Evolutionary conservation across 1,284 basidiomycete genomes (phyloP), one percentile per base, ranked within the genome.

Genomic region (Trametes sp.): DNA sequence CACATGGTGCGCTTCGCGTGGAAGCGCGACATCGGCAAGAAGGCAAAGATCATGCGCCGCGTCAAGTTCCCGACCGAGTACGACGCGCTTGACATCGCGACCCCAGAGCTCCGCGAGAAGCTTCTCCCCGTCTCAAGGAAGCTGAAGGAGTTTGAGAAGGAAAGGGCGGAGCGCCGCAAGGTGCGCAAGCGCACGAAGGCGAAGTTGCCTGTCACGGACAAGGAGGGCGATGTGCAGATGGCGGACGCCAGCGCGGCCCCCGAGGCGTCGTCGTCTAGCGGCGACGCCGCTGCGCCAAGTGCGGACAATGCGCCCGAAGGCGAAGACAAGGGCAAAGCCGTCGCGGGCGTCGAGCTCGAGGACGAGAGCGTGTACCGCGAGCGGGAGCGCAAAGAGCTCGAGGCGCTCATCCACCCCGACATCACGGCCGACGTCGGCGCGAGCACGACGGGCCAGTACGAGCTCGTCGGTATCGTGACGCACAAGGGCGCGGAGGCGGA

Each of bases 1-100:
- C 95, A 96, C 70, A 93, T 98, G 89, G 95, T 97, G 8, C 90
- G 98, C 51, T 99, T 99, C 77, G 94, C 92, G 67, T 99, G 97
- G 97, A 83, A 95, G 64, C 83, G 88, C 48, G 97, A 98, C 69
- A 96, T 98, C 62, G 81, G 82, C 68, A 96, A 95, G 80, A 96
- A 96, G 73, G 88, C 93, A 1, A 96, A 96, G 79, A 95, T 96
- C 74, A 94, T 96, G 94, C 89, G 96, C 62, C 94, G 93, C 81
- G 96, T 98, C 67, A 98, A 96, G 77, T 98, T 98, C 78, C 91
- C 92, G 1, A 84, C 86, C 48, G 89, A 97, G 70, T 89, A 96
- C 49, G 96, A 99, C 71, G 92, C 90, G 0, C 78, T 93, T 28
- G 95, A 97, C 50, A 82, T 98, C 44, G 86, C 86, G 46, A 93